A percentile compares a stretch with the other conserved stretches of the same genome.
Evolutionary conservation across 768 basidiomycete genomes (phyloP).

Genomic region (Pisolithus microcarpus): DNA sequence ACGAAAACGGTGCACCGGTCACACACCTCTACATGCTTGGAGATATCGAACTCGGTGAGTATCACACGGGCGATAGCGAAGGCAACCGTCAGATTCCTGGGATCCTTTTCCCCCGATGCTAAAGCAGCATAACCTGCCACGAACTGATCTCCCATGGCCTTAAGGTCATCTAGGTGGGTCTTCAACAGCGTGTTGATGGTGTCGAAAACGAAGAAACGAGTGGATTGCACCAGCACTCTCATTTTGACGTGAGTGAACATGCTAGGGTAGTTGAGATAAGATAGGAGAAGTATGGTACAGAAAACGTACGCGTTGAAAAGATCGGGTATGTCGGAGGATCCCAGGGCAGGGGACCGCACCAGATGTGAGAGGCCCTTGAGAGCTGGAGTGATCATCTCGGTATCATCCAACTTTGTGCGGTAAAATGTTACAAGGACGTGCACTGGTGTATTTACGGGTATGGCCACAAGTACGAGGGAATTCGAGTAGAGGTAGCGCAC

Average conservation of each 20-base stretch:
- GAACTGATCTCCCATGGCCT: slow-evolving; percentile 66
- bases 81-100: slow-evolving; percentile 83
- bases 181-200: slow-evolving; percentile 62
- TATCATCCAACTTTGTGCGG: slow-evolving; percentile 79
- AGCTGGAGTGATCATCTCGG: slow-evolving; percentile 75
- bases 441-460: slow-evolving; percentile 40
- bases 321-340: slow-evolving; percentile 54
- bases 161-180: slow-evolving; percentile 45
- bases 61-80: slow-evolving; percentile 87
- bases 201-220: slow-evolving; percentile 72
- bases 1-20: neutral
- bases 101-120: slow-evolving; percentile 97
- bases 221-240: slow-evolving; percentile 74
- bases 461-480: neutral
- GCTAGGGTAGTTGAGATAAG: slow-evolving; percentile 32
- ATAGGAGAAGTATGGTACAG: neutral
- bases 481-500: slow-evolving; percentile 36
- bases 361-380: slow-evolving; percentile 69
- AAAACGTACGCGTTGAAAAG: slow-evolving; percentile 55
- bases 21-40: slow-evolving; percentile 67
- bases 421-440: slow-evolving; percentile 80
- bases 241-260: slow-evolving; percentile 74
- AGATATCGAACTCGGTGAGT: slow-evolving; percentile 80
- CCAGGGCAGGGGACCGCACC: slow-evolving; percentile 54
- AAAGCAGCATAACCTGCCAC: slow-evolving; percentile 66